Conservation (phyloP, 169 alveolate genomes). For the Plasmodium inui region DNA sequence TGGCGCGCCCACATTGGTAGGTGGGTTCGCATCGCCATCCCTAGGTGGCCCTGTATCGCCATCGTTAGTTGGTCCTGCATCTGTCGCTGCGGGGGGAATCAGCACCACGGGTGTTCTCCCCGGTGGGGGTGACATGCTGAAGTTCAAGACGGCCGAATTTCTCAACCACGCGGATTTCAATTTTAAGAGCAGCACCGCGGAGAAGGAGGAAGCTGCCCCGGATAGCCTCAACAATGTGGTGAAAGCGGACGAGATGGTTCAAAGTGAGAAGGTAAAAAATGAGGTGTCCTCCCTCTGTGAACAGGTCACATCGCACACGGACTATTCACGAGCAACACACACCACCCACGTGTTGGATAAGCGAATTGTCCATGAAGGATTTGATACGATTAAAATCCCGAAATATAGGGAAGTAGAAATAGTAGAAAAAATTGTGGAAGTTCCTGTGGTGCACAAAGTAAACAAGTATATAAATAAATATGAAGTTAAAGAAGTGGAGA, state of each 20-base stretch:
- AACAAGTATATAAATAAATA: conserved; percentile 83
- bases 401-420: conserved; percentile 84
- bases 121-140: background rate
- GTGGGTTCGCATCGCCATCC: background rate
- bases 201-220: background rate
- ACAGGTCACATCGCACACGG: conserved; percentile 64
- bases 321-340: conserved; percentile 82
- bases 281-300: conserved; percentile 39
- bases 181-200: background rate
- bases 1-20: background rate
- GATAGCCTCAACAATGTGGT: background rate
- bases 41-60: background rate
- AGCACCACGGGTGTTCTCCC: background rate
- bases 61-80: background rate
- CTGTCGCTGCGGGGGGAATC: background rate
- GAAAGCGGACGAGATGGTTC: background rate
- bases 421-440: conserved; percentile 84
- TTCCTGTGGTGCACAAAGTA: conserved; percentile 85
- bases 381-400: conserved; percentile 83
- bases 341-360: conserved; percentile 77
- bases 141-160: conserved; percentile 12
- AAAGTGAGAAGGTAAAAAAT: conserved; percentile 20
- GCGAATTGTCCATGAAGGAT: conserved; percentile 85
- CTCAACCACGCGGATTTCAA: background rate
- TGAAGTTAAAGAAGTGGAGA: conserved; percentile 84